Evolutionary conservation across 805 yeast species (phyloP).

Genomic region (Wickerhamomyces chambardii): DNA sequence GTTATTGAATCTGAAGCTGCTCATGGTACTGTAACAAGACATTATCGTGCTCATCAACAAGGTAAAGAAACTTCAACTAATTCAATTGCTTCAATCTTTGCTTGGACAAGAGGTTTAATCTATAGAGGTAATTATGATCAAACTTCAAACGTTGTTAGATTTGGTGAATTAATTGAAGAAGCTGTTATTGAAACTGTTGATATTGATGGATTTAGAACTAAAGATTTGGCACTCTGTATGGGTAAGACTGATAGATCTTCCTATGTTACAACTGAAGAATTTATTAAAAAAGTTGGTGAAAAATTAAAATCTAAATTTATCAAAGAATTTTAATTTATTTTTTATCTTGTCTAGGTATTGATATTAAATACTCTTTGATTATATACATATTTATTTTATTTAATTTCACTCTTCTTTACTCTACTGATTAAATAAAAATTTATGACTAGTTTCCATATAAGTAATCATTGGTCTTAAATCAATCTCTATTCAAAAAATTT

Average conservation of each 20-base stretch:
- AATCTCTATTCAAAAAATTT: too few relatives aligned
- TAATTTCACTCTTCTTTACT: too few relatives aligned
- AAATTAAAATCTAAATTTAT: slow-evolving; percentile 34
- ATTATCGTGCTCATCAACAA: slow-evolving; percentile 90
- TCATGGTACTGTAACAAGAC: slow-evolving; percentile 98
- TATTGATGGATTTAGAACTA: slow-evolving; percentile 85
- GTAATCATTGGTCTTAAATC: too few relatives aligned
- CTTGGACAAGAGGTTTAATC: slow-evolving; percentile 91
- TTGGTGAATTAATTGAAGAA: slow-evolving; percentile 71
- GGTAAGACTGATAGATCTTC: slow-evolving; percentile 78
- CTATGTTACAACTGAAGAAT: slow-evolving; percentile 89
- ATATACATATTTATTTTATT: too few relatives aligned
- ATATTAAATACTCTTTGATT: too few relatives aligned
- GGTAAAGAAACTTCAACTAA: slow-evolving; percentile 97
- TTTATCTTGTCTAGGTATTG: too few relatives aligned
- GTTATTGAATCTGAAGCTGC: slow-evolving; percentile 97
- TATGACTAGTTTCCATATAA: too few relatives aligned
- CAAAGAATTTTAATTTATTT: slow-evolving; percentile 3
- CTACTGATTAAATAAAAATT: too few relatives aligned
- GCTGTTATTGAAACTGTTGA: slow-evolving; percentile 85
- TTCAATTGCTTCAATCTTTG: slow-evolving; percentile 94
- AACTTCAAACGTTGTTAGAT: slow-evolving; percentile 77
- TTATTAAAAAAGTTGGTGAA: slow-evolving; percentile 70
- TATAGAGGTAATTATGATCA: slow-evolving; percentile 88
- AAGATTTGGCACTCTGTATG: slow-evolving; percentile 85